These are phyloP conservation scores for Gossypium laxum DNA, from an alignment of 441 rosid species.

Conservation along the genomic window DNA sequence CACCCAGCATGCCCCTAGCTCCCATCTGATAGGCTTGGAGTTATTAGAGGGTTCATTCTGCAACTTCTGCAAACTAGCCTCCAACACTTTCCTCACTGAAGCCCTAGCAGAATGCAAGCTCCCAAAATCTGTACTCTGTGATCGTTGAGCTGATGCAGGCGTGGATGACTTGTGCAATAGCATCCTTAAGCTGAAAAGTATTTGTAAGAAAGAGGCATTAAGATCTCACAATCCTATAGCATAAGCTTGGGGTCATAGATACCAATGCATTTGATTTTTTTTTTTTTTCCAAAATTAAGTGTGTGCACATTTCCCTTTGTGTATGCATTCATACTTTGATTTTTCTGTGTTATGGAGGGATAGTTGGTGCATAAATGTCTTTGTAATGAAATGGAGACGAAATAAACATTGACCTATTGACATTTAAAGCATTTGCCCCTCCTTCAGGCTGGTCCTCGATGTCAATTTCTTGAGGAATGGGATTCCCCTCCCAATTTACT, in stretches of 20 bases:
- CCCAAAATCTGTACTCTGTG: conserved; percentile 50
- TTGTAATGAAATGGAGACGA: not conserved
- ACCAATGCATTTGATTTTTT: not conserved
- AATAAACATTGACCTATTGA: conserved; percentile 44
- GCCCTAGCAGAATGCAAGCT: conserved; percentile 36
- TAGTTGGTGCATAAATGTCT: not conserved
- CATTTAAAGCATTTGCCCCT: conserved; percentile 69
- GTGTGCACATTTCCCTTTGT: not conserved
- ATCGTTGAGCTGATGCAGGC: conserved; percentile 46
- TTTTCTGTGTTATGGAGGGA: not conserved
- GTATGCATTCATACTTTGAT: not conserved
- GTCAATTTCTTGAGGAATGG: conserved; percentile 42
- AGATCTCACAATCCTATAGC: conserved; percentile 10
- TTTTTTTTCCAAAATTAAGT: not conserved
- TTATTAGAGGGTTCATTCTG: conserved; percentile 40
- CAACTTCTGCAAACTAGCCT: conserved; percentile 56
- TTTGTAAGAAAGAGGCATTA: conserved; percentile 16
- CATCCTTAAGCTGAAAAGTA: conserved; percentile 57
- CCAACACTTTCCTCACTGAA: conserved; percentile 47
- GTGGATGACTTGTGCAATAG: conserved; percentile 57
- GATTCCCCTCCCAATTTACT: conserved; percentile 38
- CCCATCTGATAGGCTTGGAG: conserved; percentile 60
- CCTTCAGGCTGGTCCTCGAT: conserved; percentile 73
- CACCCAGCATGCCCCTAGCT: conserved; percentile 75
- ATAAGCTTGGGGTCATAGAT: not conserved